Percentiles rank a stretch among this genome's conserved stretches.
Evolutionary conservation across 768 basidiomycete species (phyloP).

Genomic region (Russula foetens): DNA sequence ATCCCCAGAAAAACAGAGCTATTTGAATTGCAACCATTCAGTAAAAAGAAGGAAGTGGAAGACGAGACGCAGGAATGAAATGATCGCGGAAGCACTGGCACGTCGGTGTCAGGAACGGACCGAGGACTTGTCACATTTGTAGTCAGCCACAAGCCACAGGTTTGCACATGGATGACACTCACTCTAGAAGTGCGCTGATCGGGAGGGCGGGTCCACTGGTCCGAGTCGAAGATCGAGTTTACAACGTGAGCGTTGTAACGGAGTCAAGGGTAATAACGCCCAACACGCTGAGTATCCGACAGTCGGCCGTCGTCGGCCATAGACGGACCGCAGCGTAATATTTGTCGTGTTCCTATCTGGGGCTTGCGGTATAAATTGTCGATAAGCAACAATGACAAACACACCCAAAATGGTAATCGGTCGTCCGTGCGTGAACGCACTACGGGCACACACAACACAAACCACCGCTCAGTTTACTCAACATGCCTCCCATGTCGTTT

Average conservation of each 20-base stretch:
- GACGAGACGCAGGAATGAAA: not conserved
- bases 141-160: not conserved
- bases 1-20: not conserved
- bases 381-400: too few relatives aligned
- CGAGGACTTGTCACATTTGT: not conserved
- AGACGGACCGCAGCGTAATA: not conserved
- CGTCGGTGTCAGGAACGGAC: not conserved
- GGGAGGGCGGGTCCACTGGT: not conserved
- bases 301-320: not conserved
- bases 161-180: too few relatives aligned
- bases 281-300: too few relatives aligned
- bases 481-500: slow-evolving; percentile 74
- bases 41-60: too few relatives aligned
- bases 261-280: not conserved
- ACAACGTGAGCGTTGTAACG: not conserved
- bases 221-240: not conserved
- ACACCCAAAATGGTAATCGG: too few relatives aligned
- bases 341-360: too few relatives aligned
- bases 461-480: slow-evolving; percentile 2
- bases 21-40: not conserved
- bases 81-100: not conserved
- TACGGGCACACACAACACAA: too few relatives aligned
- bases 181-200: slow-evolving; percentile 15
- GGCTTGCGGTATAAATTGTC: too few relatives aligned
- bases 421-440: too few relatives aligned